Base-by-base conservation (phyloP, 345 rosid genomes). In the Hevea brasiliensis region DNA sequence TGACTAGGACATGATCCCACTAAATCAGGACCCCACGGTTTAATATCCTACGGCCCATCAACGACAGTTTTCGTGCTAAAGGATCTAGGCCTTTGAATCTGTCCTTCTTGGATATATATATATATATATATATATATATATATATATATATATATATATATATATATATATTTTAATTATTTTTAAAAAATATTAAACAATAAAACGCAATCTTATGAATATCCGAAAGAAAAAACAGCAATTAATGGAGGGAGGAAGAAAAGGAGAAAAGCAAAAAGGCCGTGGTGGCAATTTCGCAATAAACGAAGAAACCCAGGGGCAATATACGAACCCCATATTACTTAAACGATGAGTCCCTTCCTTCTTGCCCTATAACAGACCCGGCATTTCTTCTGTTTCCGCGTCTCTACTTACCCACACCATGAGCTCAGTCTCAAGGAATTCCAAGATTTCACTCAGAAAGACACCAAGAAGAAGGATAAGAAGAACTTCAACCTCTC, bases 281-380 rank as follows among this genome's bases (percentile, higher is more conserved):
- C 68, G 26, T 3, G 73, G 72, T 86, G 91, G 91, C 71, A 65
- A 0, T 11, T 72, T 14, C 53, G 94, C 82, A 85, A 72, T 81
- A 81, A 76, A 35, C 0, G 0, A 0, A 1, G 1, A 67, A 83
- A 61, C 9, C 64, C 6, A 65, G 73, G 78, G 88, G 86, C 80
- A 61, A 79, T 9, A 21, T 15, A 20, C 41, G 7, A 81, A 66
- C 48, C 24, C 60, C 24, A 35, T 70, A 53, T 67, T 90, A 86
- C 91, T 84, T 88, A 89, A 84, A 72, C 84, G 74, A 7, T 42
- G 64, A n/a, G 23, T 24, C 56, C 26, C 40, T 63, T 3, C 44
- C 2, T n/a, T 17, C 14, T 62, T 15, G 9, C 57, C 50, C 58
- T 58, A 59, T 45, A 2, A 50, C 29, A 5, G 0, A 44, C 20